Evolutionary conservation across 2,329 filamentous ascomycete species (phyloP).

Genomic region (Penicillium hesseltinei): DNA sequence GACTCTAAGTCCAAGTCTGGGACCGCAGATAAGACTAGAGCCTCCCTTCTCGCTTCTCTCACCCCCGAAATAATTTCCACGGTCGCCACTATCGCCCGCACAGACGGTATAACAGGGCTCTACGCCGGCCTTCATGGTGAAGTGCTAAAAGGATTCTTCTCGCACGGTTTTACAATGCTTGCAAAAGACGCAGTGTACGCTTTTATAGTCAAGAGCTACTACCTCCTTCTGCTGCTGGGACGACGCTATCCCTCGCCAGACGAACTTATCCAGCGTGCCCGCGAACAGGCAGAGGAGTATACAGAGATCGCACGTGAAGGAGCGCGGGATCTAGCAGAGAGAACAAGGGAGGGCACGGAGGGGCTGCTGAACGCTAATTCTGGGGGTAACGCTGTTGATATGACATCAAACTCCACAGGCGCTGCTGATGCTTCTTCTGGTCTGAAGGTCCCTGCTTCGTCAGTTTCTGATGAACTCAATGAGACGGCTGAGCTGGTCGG

Average conservation of each 20-base stretch:
- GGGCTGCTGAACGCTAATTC: slow-evolving; percentile 24
- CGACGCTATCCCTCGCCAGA: slow-evolving; percentile 46
- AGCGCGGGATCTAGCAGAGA: slow-evolving; percentile 36
- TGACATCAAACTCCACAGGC: slow-evolving; percentile 28
- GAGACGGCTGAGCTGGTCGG: slow-evolving; percentile 47
- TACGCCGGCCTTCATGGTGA: slow-evolving; percentile 77
- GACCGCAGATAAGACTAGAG: slow-evolving; percentile 24
- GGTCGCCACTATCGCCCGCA: slow-evolving; percentile 56
- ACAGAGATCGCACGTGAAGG: slow-evolving; percentile 42
- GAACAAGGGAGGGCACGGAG: slow-evolving; percentile 28
- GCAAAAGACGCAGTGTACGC: slow-evolving; percentile 76
- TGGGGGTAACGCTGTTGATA: slow-evolving; percentile 29
- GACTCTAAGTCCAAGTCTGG: slow-evolving; percentile 18
- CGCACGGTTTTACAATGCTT: slow-evolving; percentile 82
- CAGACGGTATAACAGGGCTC: slow-evolving; percentile 66
- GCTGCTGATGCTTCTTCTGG: slow-evolving; percentile 21
- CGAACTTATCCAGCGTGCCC: slow-evolving; percentile 41
- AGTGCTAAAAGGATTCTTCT: slow-evolving; percentile 78
- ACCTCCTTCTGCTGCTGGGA: slow-evolving; percentile 56
- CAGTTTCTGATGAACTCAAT: slow-evolving; percentile 31
- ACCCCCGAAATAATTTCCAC: slow-evolving; percentile 61
- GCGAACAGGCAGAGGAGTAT: slow-evolving; percentile 42
- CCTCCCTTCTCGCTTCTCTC: slow-evolving; percentile 14
- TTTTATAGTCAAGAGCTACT: slow-evolving; percentile 69
- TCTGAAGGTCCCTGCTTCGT: slow-evolving; percentile 11